Evolutionary conservation across 441 rosid genomes (phyloP), one percentile per base, ranked within the genome.

Genomic region (Kokia cookei): DNA sequence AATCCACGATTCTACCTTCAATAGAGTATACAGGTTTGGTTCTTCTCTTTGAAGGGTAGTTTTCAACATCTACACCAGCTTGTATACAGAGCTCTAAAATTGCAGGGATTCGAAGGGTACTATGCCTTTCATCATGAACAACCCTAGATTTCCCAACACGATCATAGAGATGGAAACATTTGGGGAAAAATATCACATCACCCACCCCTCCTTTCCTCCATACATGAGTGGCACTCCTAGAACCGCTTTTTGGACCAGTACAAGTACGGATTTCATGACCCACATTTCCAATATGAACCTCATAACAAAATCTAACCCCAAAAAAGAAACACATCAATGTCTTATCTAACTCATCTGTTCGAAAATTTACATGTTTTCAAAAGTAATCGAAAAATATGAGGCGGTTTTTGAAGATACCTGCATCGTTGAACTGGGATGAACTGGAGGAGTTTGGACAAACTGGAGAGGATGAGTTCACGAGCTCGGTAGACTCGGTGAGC

Each of bases 1-100:
- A 90, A 79, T 89, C 97, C n/a, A 88, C 91, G 24, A 91, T 89
- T 57, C 97, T 78, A 71, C 97, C 98, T 82, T 93, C 97, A 0
- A 91, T 74, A 58, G 89, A 89, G 71, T 89, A 91, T 1, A 91
- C 93, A n/a, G 98, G 96, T 65, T 83, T 91, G 1, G 89, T 79
- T 84, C 98, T 88, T 75, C 96, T 82, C 78, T 81, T 91, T 0
- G 94, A 72, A 40, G 93, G 92, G 79, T 80, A 84, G 55, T 85
- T 89, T 71, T 84, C 86, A 6, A 91, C 82, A 81, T 92, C 87
- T 14, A 90, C 81, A 0, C 98, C 97, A 15, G 96, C 92, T 78
- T 94, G 97, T 69, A 89, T 77, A 74, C 96, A 94, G 63, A 94
- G 83, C 87, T 92, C 97, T 3, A 92, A 70, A 77, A 94, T 85